These are phyloP conservation scores for Chaetomiaceae sp. DNA, from an alignment of 2,329 filamentous ascomycete genomes.

Conservation along the genomic window DNA sequence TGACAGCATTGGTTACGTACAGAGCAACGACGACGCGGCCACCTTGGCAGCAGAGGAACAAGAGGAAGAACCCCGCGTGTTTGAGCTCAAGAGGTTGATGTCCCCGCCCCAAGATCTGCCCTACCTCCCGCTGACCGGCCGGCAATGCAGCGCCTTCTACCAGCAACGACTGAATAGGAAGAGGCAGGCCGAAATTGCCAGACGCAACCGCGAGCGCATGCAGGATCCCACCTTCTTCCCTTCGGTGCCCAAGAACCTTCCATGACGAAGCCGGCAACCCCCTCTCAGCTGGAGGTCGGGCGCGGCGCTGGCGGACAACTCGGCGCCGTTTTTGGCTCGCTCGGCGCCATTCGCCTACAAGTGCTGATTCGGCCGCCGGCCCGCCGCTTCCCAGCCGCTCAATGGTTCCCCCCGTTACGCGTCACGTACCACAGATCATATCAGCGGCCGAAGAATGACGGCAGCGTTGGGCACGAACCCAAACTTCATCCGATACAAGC, in stretches of 20 bases:
- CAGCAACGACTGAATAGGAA: conserved; percentile 78
- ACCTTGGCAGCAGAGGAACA: conserved; percentile 37
- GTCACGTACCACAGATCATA: no score
- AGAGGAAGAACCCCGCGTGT: conserved; percentile 68
- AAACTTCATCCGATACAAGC: no score
- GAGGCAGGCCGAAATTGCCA: conserved; percentile 72
- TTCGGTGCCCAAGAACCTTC: conserved; percentile 66
- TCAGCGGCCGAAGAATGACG: no score
- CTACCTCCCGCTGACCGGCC: neutral
- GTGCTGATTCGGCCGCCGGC: no score
- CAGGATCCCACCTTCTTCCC: conserved; percentile 79
- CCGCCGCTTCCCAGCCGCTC: no score
- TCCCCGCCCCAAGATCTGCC: neutral
- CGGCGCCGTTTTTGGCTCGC: neutral
- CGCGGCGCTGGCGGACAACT: neutral
- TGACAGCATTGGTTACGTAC: neutral
- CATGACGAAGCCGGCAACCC: conserved; percentile 25
- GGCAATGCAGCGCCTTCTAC: conserved; percentile 67
- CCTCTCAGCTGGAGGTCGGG: neutral
- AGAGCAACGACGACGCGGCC: conserved; percentile 25
- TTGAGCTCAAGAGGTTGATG: conserved; percentile 71
- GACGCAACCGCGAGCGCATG: conserved; percentile 73
- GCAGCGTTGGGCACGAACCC: no score
- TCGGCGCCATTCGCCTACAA: neutral
- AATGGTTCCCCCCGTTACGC: no score